Conservation (phyloP, 2,329 filamentous ascomycete genomes). For the Aspergillus sp. region DNA sequence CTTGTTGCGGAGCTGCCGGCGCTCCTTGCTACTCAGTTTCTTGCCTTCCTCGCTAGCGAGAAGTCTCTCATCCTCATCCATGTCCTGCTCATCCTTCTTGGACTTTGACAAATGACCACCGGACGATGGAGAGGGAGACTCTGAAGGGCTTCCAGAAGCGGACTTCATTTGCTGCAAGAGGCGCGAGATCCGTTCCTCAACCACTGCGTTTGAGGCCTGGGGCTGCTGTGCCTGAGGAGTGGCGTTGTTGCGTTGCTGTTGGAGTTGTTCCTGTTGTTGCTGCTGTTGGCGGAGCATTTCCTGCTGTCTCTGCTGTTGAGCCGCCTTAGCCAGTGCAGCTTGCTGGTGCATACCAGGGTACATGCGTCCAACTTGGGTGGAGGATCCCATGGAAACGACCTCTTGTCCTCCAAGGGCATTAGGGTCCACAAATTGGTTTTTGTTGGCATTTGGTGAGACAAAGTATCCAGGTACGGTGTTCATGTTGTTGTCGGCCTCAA, state of each 20-base stretch:
- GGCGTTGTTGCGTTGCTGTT: constrained; percentile 18
- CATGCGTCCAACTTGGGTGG: constrained; percentile 67
- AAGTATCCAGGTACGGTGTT: constrained; percentile 63
- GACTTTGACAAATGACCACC: constrained; percentile 69
- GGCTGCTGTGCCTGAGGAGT: constrained; percentile 32
- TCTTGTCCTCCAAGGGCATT: constrained; percentile 67
- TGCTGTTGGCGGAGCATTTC: constrained; percentile 60
- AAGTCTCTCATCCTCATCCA: constrained; percentile 95
- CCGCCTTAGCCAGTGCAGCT: constrained; percentile 73
- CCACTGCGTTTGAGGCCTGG: constrained; percentile 62
- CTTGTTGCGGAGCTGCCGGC: constrained; percentile 96
- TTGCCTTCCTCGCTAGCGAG: constrained; percentile 97
- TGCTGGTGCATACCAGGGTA: constrained; percentile 94
- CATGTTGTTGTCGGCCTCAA: constrained; percentile 70
- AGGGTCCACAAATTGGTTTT: constrained; percentile 68
- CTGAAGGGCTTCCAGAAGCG: constrained; percentile 59
- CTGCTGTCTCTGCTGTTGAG: constrained; percentile 65
- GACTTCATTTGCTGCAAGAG: constrained; percentile 89
- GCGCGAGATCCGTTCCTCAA: constrained; percentile 92
- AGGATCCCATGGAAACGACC: constrained; percentile 51
- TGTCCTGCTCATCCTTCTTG: constrained; percentile 95
- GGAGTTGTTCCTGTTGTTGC: constrained; percentile 38
- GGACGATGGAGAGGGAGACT: constrained; percentile 37
- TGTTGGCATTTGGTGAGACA: constrained; percentile 51
- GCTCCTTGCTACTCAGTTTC: constrained; percentile 97